These are phyloP conservation scores for Viola pubescens DNA, from an alignment of 441 rosid genomes.

Conservation along the genomic window DNA sequence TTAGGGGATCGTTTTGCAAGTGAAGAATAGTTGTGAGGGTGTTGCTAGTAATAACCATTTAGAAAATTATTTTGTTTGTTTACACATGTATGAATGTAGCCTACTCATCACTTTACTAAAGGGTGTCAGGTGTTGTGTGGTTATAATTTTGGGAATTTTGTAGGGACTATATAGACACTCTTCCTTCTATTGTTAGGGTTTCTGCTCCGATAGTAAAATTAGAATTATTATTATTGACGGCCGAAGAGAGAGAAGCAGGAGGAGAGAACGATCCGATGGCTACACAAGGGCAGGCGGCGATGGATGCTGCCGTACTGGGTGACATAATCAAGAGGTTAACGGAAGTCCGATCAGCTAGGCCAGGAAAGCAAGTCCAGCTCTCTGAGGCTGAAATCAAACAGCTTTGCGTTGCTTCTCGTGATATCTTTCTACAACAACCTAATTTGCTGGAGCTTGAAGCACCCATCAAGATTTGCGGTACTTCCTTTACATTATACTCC, in stretches of 20 bases:
- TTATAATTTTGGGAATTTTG: no score
- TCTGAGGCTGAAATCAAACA: slow-evolving; percentile 87
- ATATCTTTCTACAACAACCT: slow-evolving; percentile 67
- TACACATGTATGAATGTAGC: no score
- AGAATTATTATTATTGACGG: no score
- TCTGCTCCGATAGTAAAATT: no score
- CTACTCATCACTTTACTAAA: no score
- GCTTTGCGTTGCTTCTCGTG: slow-evolving; percentile 63
- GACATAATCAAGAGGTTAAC: slow-evolving; percentile 70
- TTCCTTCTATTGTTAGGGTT: no score
- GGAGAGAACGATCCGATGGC: slow-evolving; percentile 23
- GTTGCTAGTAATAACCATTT: no score
- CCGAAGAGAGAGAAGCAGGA: slow-evolving; percentile 4
- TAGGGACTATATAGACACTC: no score
- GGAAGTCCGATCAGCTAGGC: slow-evolving; percentile 76
- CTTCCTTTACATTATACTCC: background rate
- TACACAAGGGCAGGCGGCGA: slow-evolving; percentile 34
- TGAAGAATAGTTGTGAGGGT: no score
- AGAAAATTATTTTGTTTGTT: no score
- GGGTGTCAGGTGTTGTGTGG: no score
- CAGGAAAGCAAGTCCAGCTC: slow-evolving; percentile 86
- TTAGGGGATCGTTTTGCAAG: no score
- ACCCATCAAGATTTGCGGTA: slow-evolving; percentile 92
- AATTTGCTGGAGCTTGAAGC: slow-evolving; percentile 90
- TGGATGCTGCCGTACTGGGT: slow-evolving; percentile 58